phyloP scores from a whole-genome alignment of 495 filamentous ascomycete species.

The Penicillium coprophilum region DNA sequence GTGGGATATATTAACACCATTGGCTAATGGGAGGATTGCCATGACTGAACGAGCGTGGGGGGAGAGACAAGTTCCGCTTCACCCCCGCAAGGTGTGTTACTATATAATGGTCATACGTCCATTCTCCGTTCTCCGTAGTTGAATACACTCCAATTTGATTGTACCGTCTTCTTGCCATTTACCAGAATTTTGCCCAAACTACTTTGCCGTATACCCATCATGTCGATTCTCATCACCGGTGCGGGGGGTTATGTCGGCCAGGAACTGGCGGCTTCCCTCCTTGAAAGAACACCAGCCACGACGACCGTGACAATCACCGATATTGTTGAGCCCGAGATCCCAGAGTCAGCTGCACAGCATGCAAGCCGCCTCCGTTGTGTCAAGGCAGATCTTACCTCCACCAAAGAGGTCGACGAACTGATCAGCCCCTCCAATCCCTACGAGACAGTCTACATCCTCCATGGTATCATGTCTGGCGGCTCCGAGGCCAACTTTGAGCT shows the following conservation, averaged over 20 bases:
- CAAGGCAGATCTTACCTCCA: conserved; percentile 61
- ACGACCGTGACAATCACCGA: conserved; percentile 65
- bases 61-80: conserved; percentile 4
- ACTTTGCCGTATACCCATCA: conserved; percentile 23
- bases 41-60: conserved; percentile 21
- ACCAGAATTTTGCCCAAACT: neutral
- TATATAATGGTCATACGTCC: conserved; percentile 15
- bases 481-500: conserved; percentile 74
- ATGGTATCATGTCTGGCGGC: conserved; percentile 83
- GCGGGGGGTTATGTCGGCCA: conserved; percentile 72
- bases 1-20: conserved; percentile 5
- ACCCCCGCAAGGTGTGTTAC: conserved; percentile 16
- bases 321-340: conserved; percentile 55
- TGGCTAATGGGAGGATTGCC: conserved; percentile 8
- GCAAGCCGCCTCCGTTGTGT: conserved; percentile 48
- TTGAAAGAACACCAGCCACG: conserved; percentile 47
- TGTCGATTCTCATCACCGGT: conserved; percentile 71
- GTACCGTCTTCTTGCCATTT: neutral
- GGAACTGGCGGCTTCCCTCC: conserved; percentile 61
- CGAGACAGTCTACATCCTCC: conserved; percentile 71
- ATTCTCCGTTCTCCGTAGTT: neutral
- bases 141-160: neutral
- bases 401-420: conserved; percentile 57
- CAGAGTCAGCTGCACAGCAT: conserved; percentile 47
- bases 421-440: conserved; percentile 43